Evolutionary conservation across 306 rosid species (phyloP), one percentile per base, ranked within the genome.

Genomic region (Cicer cuneatum): DNA sequence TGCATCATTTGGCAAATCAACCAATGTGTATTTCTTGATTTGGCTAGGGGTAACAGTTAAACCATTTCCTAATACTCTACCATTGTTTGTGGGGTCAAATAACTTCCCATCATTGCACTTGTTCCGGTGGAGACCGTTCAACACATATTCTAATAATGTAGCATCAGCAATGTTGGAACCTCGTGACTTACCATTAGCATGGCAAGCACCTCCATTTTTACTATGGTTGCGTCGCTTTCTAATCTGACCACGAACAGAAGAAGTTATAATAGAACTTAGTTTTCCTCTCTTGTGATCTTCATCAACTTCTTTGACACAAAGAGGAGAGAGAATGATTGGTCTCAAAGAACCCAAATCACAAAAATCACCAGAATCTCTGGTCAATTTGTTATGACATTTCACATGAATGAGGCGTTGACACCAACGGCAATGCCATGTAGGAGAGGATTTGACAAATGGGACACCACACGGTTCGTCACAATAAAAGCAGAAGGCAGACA

Each of bases 351-450:
- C 96, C 74, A 87, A 84, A 84, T 90, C 92, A 73, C 96, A 90
- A 74, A 79, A 82, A 62, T 90, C 86, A 54, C 96, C 89, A 74
- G 80, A 81, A 66, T 87, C 90, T 77, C 60, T 79, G 18, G 84
- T 72, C 87, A 90, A 72, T 79, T 90, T 90, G 58, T 82, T 65
- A 64, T 90, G 92, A 75, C 96, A 90, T 74, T 85, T 90, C 72
- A 90, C 96, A 83, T 90, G 96, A 81, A 90, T 87, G 62, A 90
- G 92, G 67, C 87, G 89, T 74, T 87, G 92, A 75, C 96, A 90
- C 96, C 96, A 90, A 72, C 74, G 84, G 53, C 96, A 90, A 79
- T 90, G 89, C 96, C 96, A 90, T 15, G 96, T 84, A 37, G 96
- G 96, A 79, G 96, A 90, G 52, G 89, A 81, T 65, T 87, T 86